Percentiles rank a stretch among this genome's conserved stretches.
phyloP scores from a whole-genome alignment of 495 filamentous ascomycete species.

The Neurospora sp. region DNA sequence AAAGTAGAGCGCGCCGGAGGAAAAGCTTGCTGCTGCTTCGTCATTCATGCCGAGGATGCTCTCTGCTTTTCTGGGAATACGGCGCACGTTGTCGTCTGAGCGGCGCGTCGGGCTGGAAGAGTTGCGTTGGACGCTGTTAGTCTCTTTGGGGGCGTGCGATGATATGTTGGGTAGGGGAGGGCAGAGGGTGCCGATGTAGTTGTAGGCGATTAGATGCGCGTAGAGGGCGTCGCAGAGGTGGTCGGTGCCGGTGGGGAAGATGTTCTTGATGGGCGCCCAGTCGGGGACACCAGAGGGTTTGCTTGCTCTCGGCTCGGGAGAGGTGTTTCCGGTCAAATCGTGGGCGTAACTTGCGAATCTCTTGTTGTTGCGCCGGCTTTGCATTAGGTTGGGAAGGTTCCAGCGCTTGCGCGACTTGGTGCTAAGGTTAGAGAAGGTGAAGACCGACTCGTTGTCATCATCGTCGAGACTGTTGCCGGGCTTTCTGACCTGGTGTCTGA shows the following conservation, averaged over 20 bases:
- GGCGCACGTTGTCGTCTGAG: conserved; percentile 6
- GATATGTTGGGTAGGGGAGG: conserved; percentile 8
- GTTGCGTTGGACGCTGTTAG: not conserved
- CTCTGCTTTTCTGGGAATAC: conserved; percentile 31
- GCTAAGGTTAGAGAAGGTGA: conserved; percentile 6
- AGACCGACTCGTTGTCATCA: conserved; percentile 11
- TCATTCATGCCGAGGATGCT: conserved; percentile 28
- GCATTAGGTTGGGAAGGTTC: conserved; percentile 13
- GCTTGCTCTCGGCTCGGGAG: not conserved
- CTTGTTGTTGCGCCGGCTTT: conserved; percentile 6
- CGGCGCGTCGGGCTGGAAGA: not conserved
- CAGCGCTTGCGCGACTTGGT: conserved; percentile 10
- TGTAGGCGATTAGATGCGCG: conserved; percentile 52
- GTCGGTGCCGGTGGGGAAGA: conserved; percentile 47
- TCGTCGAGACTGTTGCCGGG: not conserved
- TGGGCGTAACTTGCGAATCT: conserved; percentile 1
- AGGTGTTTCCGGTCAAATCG: not conserved
- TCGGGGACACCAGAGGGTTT: conserved; percentile 8
- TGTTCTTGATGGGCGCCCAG: conserved; percentile 44
- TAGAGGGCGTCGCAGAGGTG: conserved; percentile 53
- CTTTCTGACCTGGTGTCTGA: conserved; percentile 16
- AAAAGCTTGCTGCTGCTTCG: not conserved
- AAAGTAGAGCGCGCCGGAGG: not conserved
- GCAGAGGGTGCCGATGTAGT: conserved; percentile 44
- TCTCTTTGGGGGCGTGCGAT: not conserved